A percentile compares a stretch with the other conserved stretches of the same genome.
These are phyloP conservation scores for Skeletonema potamos DNA, from an alignment of 108 stramenopile genomes.

Conservation along the genomic window DNA sequence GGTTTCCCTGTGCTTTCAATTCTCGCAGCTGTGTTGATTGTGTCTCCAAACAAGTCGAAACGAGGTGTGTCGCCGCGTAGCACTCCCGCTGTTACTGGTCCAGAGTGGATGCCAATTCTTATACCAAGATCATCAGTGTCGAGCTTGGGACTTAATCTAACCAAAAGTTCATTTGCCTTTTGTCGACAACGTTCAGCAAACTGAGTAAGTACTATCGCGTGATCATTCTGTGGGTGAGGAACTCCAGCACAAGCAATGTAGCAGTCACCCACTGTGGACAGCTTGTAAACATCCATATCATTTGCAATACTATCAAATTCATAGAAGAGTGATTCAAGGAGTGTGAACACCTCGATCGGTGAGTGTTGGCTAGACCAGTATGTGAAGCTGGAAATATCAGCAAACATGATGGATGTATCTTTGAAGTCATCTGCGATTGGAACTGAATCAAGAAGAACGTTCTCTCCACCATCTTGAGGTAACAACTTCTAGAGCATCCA, in stretches of 20 bases:
- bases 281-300: slow-evolving; percentile 55
- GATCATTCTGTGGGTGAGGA: slow-evolving; percentile 55
- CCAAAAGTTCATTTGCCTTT: slow-evolving; percentile 41
- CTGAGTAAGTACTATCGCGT: slow-evolving; percentile 51
- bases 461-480: not conserved
- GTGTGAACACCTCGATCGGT: slow-evolving; percentile 50
- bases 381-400: slow-evolving; percentile 31
- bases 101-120: slow-evolving; percentile 58
- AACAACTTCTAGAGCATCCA: not conserved
- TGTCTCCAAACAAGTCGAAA: slow-evolving; percentile 74
- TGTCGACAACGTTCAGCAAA: slow-evolving; percentile 55
- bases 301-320: slow-evolving; percentile 59
- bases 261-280: slow-evolving; percentile 59
- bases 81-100: slow-evolving; percentile 66
- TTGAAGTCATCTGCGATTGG: slow-evolving; percentile 25
- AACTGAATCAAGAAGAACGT: not conserved
- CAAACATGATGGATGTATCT: slow-evolving; percentile 28
- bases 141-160: slow-evolving; percentile 20
- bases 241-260: slow-evolving; percentile 66
- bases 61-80: slow-evolving; percentile 59
- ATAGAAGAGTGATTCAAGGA: slow-evolving; percentile 56
- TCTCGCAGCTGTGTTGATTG: slow-evolving; percentile 58
- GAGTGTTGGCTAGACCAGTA: not conserved
- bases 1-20: slow-evolving; percentile 60
- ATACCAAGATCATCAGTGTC: slow-evolving; percentile 46